A percentile compares a stretch with the other conserved stretches of the same genome.
phyloP scores from a whole-genome alignment of 192 early-diverging fungal genomes.

The Backusella morwellensis region DNA sequence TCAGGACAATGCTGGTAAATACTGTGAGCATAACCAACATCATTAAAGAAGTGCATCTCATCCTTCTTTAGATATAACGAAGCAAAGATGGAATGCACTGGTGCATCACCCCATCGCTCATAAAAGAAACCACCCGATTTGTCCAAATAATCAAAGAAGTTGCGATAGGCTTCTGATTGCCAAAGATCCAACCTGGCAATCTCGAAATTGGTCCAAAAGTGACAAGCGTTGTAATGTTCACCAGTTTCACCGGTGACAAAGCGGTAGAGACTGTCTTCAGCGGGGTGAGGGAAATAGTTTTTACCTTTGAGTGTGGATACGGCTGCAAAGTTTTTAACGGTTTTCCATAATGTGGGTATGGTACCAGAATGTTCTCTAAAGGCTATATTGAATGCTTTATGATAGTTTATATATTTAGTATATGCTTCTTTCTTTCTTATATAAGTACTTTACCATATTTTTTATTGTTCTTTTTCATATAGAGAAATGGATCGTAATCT shows the following conservation, averaged over 20 bases:
- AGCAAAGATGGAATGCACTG: slow-evolving; percentile 66
- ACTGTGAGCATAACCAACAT: slow-evolving; percentile 58
- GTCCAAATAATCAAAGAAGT: slow-evolving; percentile 62
- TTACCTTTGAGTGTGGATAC: slow-evolving; percentile 15
- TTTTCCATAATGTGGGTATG: slow-evolving; percentile 69
- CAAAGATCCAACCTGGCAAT: slow-evolving; percentile 58
- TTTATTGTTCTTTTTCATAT: slow-evolving; percentile 47
- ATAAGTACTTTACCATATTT: slow-evolving; percentile 22
- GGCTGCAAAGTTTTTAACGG: slow-evolving; percentile 47
- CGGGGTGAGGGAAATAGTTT: slow-evolving; percentile 33
- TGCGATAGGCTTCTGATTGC: slow-evolving; percentile 49
- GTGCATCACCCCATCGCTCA: slow-evolving; percentile 75
- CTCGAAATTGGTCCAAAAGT: slow-evolving; percentile 89
- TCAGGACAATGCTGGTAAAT: slow-evolving; percentile 20
- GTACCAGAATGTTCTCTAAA: slow-evolving; percentile 70
- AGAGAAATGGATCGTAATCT: slow-evolving; percentile 55
- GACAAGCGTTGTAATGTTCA: slow-evolving; percentile 59
- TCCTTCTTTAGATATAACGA: slow-evolving; percentile 52
- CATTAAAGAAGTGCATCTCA: slow-evolving; percentile 69
- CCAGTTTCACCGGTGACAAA: slow-evolving; percentile 52
- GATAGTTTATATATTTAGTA: background rate
- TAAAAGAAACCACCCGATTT: slow-evolving; percentile 68
- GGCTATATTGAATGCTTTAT: slow-evolving; percentile 64
- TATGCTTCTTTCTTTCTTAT: background rate
- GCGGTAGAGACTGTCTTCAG: slow-evolving; percentile 34